These are phyloP conservation scores for Candida lessepsii DNA, from an alignment of 805 yeast species.

Conservation along the genomic window DNA sequence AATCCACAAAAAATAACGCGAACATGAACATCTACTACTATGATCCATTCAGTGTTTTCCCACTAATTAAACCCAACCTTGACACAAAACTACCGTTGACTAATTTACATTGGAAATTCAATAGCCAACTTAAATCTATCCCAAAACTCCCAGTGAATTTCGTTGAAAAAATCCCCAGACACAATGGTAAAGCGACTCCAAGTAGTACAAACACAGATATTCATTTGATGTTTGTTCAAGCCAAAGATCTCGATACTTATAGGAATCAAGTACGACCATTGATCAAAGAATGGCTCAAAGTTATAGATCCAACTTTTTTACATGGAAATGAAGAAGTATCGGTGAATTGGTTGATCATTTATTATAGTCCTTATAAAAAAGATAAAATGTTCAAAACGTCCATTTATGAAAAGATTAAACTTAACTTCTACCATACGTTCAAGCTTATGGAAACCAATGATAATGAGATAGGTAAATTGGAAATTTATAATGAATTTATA, in stretches of 20 bases:
- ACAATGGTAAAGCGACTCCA: constrained; percentile 29
- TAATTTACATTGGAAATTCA: constrained; percentile 67
- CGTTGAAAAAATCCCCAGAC: constrained; percentile 55
- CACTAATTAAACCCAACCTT: constrained; percentile 44
- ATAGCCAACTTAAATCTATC: constrained; percentile 54
- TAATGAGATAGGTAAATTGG: constrained; percentile 40
- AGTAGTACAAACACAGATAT: constrained; percentile 35
- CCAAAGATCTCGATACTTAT: constrained; percentile 70
- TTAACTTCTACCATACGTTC: constrained; percentile 46
- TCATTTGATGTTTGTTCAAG: constrained; percentile 65
- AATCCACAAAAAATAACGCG: background rate
- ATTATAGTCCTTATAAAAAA: constrained; percentile 44
- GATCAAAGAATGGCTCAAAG: constrained; percentile 74
- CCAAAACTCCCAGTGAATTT: constrained; percentile 54
- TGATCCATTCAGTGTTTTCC: constrained; percentile 69
- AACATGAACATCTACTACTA: constrained; percentile 38
- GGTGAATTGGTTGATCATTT: constrained; percentile 57
- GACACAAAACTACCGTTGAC: constrained; percentile 52
- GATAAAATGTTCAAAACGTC: constrained; percentile 46
- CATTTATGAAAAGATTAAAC: constrained; percentile 51
- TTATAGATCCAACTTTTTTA: constrained; percentile 14
- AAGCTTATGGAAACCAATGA: constrained; percentile 34
- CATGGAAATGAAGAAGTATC: constrained; percentile 33
- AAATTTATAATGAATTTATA: constrained; percentile 49
- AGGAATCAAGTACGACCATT: constrained; percentile 78